phyloP scores from a whole-genome alignment of 1,284 basidiomycete genomes.

The Apiotrichum gamsii region DNA sequence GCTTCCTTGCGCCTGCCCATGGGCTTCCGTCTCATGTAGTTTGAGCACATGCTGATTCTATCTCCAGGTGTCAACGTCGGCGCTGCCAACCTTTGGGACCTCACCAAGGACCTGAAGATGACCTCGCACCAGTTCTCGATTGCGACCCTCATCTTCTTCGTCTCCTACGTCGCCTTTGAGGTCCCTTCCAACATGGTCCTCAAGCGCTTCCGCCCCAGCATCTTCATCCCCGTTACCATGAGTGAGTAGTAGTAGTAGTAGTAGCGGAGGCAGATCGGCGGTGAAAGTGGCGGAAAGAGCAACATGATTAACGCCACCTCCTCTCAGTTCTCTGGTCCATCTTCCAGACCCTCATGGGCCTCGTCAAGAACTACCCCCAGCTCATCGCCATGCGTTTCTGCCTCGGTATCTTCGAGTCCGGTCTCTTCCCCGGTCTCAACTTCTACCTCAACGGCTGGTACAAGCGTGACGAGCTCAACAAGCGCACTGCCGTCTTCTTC shows the following conservation, averaged over 20 bases:
- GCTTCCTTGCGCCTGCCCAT: too few relatives aligned
- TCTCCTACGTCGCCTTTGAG: constrained; percentile 48
- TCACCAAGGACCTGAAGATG: constrained; percentile 45
- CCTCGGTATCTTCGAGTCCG: constrained; percentile 44
- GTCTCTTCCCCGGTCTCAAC: constrained; percentile 46
- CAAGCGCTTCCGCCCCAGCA: constrained; percentile 45
- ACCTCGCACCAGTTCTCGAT: constrained; percentile 44
- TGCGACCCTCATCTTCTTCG: constrained; percentile 42
- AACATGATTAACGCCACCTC: too few relatives aligned
- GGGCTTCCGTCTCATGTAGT: too few relatives aligned
- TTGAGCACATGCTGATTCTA: too few relatives aligned
- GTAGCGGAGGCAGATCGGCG: too few relatives aligned
- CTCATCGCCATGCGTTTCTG: constrained; percentile 46
- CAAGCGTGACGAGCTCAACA: constrained; percentile 42
- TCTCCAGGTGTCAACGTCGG: constrained; percentile 43
- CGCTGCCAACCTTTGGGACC: constrained; percentile 39
- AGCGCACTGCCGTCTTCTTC: constrained; percentile 49
- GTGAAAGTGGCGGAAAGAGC: too few relatives aligned
- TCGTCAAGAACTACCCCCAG: constrained; percentile 45
- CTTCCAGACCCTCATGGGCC: constrained; percentile 46
- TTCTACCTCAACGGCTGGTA: constrained; percentile 50
- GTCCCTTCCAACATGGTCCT: constrained; percentile 49
- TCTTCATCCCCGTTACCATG: constrained; percentile 37
- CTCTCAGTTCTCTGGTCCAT: constrained; percentile 40
- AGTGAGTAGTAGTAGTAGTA: too few relatives aligned